A percentile compares a stretch with the other conserved stretches of the same genome.
phyloP scores from a whole-genome alignment of 1,139 yeast genomes.

The Geotrichum aggregatum region DNA sequence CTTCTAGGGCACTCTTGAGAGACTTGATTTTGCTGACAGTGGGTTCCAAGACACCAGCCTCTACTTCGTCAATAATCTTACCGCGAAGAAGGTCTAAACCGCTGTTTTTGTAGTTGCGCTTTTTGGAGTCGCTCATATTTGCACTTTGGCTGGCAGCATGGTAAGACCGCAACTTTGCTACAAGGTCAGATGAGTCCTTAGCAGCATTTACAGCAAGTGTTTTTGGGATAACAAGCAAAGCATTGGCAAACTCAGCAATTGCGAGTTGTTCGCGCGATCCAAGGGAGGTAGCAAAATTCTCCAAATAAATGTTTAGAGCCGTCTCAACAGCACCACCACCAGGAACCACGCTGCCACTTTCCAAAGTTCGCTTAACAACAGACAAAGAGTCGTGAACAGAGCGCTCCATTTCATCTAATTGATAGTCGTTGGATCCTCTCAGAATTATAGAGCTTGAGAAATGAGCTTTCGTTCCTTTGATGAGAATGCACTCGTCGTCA shows the following conservation, averaged over 20 bases:
- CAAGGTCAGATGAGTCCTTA: slow-evolving; percentile 89
- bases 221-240: slow-evolving; percentile 88
- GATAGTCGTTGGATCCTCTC: slow-evolving; percentile 94
- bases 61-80: slow-evolving; percentile 79
- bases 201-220: slow-evolving; percentile 97
- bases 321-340: slow-evolving; percentile 99
- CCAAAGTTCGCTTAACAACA: slow-evolving; percentile 93
- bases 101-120: slow-evolving; percentile 79
- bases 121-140: slow-evolving; percentile 71
- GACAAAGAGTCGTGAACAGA: slow-evolving; percentile 90
- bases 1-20: slow-evolving; percentile 92
- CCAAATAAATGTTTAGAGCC: slow-evolving; percentile 89
- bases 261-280: slow-evolving; percentile 98
- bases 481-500: slow-evolving; percentile 94
- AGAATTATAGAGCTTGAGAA: slow-evolving; percentile 87
- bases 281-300: slow-evolving; percentile 94
- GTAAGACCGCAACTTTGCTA: slow-evolving; percentile 91
- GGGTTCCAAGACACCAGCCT: slow-evolving; percentile 90
- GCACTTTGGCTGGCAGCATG: slow-evolving; percentile 95
- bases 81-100: slow-evolving; percentile 92
- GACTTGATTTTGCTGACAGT: slow-evolving; percentile 89
- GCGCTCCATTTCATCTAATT: slow-evolving; percentile 97
- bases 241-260: slow-evolving; percentile 93
- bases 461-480: slow-evolving; percentile 91
- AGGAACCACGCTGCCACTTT: slow-evolving; percentile 91